Evolutionary conservation across 2,329 filamentous ascomycete genomes (phyloP), one percentile per base, ranked within the genome.

Genomic region (Xylaria sp.): DNA sequence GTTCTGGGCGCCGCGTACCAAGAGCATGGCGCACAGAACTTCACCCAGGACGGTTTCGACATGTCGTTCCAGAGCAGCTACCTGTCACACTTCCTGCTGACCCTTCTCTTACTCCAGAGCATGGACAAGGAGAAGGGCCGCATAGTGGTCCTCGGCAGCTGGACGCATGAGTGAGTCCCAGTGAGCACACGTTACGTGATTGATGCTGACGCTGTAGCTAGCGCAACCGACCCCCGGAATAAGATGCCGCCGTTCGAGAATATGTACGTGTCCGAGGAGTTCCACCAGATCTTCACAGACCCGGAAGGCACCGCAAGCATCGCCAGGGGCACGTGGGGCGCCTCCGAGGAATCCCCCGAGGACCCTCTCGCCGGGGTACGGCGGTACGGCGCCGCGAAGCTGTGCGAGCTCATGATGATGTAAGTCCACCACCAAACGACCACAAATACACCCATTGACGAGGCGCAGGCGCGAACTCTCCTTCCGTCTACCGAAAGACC

Each of bases 1-100:
- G 60, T 69, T 4, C 53, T 67, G 20, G 62, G 63, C 29, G 66
- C 66, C 8, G 66, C 57, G 1, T 67, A 61, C 49, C 51, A 65
- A 43, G 62, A 67, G 41, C 54, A 59, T 34, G 45, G 37, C 21
- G 56, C 52, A 2, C 66, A 69, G 40, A 61, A 58, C 8, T 69
- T 66, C 44, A 70, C 66, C 9, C 53, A 63, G 2, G 69, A 73
- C 43, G 69, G 69, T 7, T 69, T 68, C 38, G 71, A 72, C 39
- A 65, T 63, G 52, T 64, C 65, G 4, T 73, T 72, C 45, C 61
- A 65, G 43, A 55, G 57, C 22, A 71, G 67, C 52, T 72, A 71
- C 53, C 64, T 73, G 6, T 61, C 62, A 0, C 67, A 71, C 40
- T 72, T 66, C 55, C 65, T 72, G 21, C 55, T 73, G 17, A 65